A percentile compares a stretch with the other conserved stretches of the same genome.
Evolutionary conservation across 768 basidiomycete species (phyloP).

Genomic region (Boletus barrowsii): DNA sequence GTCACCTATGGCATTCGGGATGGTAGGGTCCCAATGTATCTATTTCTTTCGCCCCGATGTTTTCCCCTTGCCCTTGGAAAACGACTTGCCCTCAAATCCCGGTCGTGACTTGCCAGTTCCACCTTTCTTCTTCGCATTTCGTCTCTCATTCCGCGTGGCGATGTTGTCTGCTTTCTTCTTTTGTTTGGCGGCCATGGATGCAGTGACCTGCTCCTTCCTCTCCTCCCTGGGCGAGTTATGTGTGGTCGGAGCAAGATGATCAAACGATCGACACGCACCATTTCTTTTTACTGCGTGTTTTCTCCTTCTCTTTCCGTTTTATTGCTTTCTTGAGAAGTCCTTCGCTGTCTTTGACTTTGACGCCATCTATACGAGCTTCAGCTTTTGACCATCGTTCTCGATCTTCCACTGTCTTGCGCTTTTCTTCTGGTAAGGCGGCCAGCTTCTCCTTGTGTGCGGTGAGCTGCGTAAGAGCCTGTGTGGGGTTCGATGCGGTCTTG

Average conservation of each 20-base stretch:
- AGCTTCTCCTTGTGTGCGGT: constrained; percentile 74
- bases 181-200: constrained; percentile 78
- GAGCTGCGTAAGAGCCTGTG: constrained; percentile 82
- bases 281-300: constrained; percentile 74
- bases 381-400: constrained; percentile 90
- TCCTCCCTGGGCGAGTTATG: constrained; percentile 60
- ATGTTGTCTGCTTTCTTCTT: constrained; percentile 93
- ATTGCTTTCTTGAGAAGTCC: constrained; percentile 83
- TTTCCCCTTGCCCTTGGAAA: constrained; percentile 53
- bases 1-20: no score
- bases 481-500: constrained; percentile 75
- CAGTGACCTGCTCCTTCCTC: constrained; percentile 73
- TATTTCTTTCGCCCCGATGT: constrained; percentile 21
- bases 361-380: constrained; percentile 80
- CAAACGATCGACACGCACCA: constrained; percentile 55
- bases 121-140: constrained; percentile 56
- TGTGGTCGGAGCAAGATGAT: not conserved
- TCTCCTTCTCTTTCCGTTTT: constrained; percentile 91
- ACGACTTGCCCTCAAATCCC: constrained; percentile 84
- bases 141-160: constrained; percentile 76
- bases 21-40: not conserved
- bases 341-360: constrained; percentile 90
- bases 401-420: constrained; percentile 76
- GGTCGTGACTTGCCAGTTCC: constrained; percentile 65
- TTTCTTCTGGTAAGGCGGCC: constrained; percentile 74